Conservation (phyloP, 345 rosid species). For the Acer negundo region DNA sequence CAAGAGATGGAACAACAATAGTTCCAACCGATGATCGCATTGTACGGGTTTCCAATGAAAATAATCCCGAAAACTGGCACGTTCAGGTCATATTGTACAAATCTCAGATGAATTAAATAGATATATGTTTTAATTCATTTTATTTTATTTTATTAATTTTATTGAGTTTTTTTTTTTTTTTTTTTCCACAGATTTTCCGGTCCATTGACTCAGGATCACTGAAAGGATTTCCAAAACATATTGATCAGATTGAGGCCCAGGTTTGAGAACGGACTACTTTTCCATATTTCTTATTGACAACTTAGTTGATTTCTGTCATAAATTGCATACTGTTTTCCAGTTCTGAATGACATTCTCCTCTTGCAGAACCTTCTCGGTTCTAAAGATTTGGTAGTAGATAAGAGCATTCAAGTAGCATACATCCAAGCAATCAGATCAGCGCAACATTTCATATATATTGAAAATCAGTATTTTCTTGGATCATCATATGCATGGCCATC, state of each 20-base stretch:
- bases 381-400: conserved; percentile 74
- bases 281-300: neutral
- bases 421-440: conserved; percentile 98
- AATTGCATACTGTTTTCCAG: neutral
- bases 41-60: conserved; percentile 56
- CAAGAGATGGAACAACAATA: conserved; percentile 41
- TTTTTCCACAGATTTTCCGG: conserved; percentile 61
- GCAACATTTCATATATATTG: conserved; percentile 89
- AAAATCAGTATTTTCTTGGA: conserved; percentile 97
- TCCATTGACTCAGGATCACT: conserved; percentile 85
- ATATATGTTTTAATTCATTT: neutral
- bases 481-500: conserved; percentile 97
- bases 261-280: conserved; percentile 41
- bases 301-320: conserved; percentile 5
- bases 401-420: conserved; percentile 94
- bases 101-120: neutral
- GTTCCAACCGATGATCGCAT: conserved; percentile 55
- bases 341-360: conserved; percentile 18
- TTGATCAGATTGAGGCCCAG: conserved; percentile 43
- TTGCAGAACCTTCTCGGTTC: conserved; percentile 77
- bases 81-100: conserved; percentile 61
- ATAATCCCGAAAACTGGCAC: conserved; percentile 77
- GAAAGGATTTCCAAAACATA: conserved; percentile 73
- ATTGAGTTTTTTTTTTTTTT: conserved; percentile 14
- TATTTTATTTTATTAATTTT: neutral